phyloP scores from a whole-genome alignment of 139 green algal species.

The Chlamydomonas asymmetrica region DNA sequence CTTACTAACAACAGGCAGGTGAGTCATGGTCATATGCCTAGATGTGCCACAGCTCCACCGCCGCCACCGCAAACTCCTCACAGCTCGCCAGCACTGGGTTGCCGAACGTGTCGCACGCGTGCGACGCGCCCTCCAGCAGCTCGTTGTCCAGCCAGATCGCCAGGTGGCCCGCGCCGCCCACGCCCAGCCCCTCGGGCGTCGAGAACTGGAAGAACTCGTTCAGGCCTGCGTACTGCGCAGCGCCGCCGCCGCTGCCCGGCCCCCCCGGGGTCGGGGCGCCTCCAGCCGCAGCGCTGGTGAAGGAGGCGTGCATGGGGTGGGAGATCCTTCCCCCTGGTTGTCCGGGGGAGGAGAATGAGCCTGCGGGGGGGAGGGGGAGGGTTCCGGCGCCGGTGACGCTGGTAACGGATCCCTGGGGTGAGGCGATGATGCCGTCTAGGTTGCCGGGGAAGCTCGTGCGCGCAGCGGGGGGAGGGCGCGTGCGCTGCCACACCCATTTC shows the following conservation, averaged over 20 bases:
- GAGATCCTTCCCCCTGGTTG: too few species aligned
- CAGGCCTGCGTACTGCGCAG: background rate
- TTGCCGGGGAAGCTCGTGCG: too few species aligned
- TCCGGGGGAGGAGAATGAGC: too few species aligned
- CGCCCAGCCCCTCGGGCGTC: constrained; percentile 48
- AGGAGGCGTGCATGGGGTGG: too few species aligned
- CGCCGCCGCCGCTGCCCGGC: constrained; percentile 8
- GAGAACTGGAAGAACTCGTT: constrained; percentile 75
- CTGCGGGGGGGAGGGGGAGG: too few species aligned
- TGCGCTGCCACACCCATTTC: too few species aligned
- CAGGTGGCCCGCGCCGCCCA: constrained; percentile 61
- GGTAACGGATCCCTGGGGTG: too few species aligned
- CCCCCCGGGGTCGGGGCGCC: background rate
- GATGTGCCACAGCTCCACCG: constrained; percentile 80
- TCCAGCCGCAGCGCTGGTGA: background rate
- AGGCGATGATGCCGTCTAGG: too few species aligned
- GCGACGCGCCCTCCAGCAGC: constrained; percentile 63
- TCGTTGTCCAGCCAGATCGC: constrained; percentile 80
- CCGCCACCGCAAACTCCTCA: constrained; percentile 65
- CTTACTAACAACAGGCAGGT: too few species aligned
- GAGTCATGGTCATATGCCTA: too few species aligned
- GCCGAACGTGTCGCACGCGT: constrained; percentile 70
- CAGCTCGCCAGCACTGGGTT: constrained; percentile 55
- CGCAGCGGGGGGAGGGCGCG: too few species aligned
- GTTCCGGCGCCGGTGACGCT: too few species aligned